Base-by-base conservation (phyloP, 805 yeast species). In the Candida xiaguanensis region DNA sequence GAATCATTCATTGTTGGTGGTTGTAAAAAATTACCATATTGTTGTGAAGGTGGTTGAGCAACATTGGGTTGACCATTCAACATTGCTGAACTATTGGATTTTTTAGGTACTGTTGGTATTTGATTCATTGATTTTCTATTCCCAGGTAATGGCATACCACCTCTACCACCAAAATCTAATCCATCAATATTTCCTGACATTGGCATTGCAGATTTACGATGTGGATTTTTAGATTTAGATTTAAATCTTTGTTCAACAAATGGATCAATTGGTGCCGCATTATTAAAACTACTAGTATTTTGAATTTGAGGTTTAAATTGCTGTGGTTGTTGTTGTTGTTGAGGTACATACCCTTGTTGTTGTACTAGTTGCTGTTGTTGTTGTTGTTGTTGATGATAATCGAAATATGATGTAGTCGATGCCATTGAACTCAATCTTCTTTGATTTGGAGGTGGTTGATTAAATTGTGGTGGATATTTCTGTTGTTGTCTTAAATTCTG, bases 101-200 rank as follows among this genome's bases (percentile, higher is more conserved):
- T 44, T 17, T 25, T 34, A 14, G 31, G 34, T 25, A 22, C 25
- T 22, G 25, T 19, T 16, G 36, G 27, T 16, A 29, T 22, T 16
- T 32, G 34, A 31, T 34, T 37, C 4, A 43, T 24, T n/a, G 46
- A 43, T 17, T 50, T 43, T 33, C 43, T 33, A 12, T 24, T 23
- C 11, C 38, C 38, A 3, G 40, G 38, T 8, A 20, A 16, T 19
- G 72, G 73, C 74, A 68, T 68, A 6, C 74, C 74, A 15, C 71
- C 74, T 47, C 73, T 55, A n/a, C 72, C 72, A 11, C 73, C 72
- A 56, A 65, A 57, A 49, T 67, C 74, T 14, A 66, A 39, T 2
- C 60, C 62, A 8, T 55, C 56, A 18, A 57, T 34, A 16, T 45
- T 43, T n/a, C 60, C 63, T 15, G 53, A 52, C 53, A 62, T 55